Evolutionary conservation across 441 rosid genomes (phyloP).

Genomic region (Erysimum pusillum): DNA sequence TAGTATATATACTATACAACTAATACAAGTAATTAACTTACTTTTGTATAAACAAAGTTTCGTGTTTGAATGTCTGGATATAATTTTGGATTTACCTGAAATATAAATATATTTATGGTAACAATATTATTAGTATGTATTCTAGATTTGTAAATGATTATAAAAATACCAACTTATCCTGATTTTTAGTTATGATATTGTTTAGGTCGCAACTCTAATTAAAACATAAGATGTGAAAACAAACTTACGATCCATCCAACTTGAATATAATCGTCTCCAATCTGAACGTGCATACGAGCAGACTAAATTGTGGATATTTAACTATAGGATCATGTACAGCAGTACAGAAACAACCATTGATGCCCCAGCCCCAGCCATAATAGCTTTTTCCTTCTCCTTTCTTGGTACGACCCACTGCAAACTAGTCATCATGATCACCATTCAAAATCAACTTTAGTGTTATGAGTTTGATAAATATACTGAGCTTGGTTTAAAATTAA

Average conservation of each 20-base stretch:
- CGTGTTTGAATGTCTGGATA: background rate
- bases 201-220: background rate
- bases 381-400: background rate
- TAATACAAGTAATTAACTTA: conserved; percentile 1
- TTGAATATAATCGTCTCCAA: background rate
- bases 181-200: background rate
- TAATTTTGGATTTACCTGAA: background rate
- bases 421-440: background rate
- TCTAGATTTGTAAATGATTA: background rate
- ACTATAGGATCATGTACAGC: background rate
- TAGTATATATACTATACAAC: no score
- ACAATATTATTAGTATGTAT: background rate
- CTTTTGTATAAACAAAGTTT: conserved; percentile 4
- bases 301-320: background rate
- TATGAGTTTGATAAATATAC: background rate
- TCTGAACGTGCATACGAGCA: conserved; percentile 22
- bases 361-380: conserved; percentile 16
- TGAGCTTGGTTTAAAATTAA: background rate
- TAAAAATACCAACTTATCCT: background rate
- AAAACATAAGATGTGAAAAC: background rate
- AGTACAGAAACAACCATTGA: background rate
- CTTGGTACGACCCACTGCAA: background rate
- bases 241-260: conserved; percentile 19
- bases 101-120: background rate
- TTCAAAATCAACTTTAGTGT: background rate